phyloP scores from a whole-genome alignment of 345 rosid species.

The Rhodamnia argentea region DNA sequence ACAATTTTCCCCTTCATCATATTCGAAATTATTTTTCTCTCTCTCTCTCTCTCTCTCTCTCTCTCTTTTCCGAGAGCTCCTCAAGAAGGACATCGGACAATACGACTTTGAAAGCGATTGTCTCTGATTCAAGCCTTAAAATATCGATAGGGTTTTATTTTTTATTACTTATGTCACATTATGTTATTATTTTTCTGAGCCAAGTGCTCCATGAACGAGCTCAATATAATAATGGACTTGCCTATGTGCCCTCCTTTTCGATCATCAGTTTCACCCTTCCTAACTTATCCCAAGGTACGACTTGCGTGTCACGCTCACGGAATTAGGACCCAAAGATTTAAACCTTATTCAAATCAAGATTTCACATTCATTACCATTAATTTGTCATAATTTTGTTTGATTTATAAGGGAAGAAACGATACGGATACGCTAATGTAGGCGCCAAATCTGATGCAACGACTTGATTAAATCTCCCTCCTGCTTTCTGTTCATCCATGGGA shows the following conservation, averaged over 20 bases:
- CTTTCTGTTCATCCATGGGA: neutral
- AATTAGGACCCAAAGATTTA: neutral
- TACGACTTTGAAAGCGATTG: constrained; percentile 36
- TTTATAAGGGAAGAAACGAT: neutral
- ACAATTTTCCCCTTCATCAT: neutral
- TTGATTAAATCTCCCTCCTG: neutral
- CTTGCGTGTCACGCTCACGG: constrained; percentile 5
- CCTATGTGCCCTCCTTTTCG: constrained; percentile 1
- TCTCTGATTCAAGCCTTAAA: constrained; percentile 9
- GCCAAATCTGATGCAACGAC: neutral
- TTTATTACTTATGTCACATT: neutral
- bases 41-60: neutral
- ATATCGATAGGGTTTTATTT: neutral
- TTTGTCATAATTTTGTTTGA: neutral
- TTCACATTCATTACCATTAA: neutral
- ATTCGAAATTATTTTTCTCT: neutral
- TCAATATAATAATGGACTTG: constrained; percentile 5
- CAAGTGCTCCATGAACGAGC: constrained; percentile 3
- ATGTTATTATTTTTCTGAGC: neutral
- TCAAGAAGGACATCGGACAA: constrained; percentile 11
- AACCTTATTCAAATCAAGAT: neutral
- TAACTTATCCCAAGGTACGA: neutral
- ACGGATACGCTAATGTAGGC: neutral
- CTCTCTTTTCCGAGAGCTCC: neutral
- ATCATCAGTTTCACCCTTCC: neutral